Evolutionary conservation across 2,329 filamentous ascomycete species (phyloP).

Genomic region (Ophiobolus disseminans): DNA sequence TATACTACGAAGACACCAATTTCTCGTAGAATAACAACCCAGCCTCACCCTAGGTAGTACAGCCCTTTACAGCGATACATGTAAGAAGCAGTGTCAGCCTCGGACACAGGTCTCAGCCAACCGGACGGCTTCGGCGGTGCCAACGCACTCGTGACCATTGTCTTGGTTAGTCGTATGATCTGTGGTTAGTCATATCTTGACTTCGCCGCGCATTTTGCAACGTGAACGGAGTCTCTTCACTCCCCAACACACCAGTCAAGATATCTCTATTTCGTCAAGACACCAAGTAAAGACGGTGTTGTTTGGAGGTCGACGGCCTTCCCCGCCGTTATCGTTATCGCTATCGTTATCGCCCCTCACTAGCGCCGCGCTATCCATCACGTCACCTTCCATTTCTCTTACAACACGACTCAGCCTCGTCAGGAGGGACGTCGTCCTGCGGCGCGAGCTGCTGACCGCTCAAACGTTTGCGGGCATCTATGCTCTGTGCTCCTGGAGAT

Average conservation of each 20-base stretch:
- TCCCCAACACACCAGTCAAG: too few relatives aligned
- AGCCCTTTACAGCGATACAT: too few relatives aligned
- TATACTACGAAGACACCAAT: too few relatives aligned
- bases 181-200: conserved; percentile 13
- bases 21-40: too few relatives aligned
- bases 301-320: conserved; percentile 1
- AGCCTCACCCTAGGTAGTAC: too few relatives aligned
- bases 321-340: conserved; percentile 7
- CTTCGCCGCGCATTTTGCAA: not conserved
- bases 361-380: conserved; percentile 17
- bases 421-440: conserved; percentile 12
- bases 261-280: too few relatives aligned
- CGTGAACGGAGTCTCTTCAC: too few relatives aligned
- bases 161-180: conserved; percentile 25
- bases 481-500: conserved; percentile 3
- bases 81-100: not conserved
- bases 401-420: conserved; percentile 13
- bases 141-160: conserved; percentile 37
- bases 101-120: not conserved
- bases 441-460: conserved; percentile 4
- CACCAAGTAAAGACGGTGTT: too few relatives aligned
- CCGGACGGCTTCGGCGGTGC: conserved; percentile 20
- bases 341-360: conserved; percentile 32
- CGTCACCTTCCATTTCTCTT: conserved; percentile 26
- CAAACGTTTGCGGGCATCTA: not conserved